Conservation (phyloP, 352 stramenopile genomes). For the Lagenidium giganteum region DNA sequence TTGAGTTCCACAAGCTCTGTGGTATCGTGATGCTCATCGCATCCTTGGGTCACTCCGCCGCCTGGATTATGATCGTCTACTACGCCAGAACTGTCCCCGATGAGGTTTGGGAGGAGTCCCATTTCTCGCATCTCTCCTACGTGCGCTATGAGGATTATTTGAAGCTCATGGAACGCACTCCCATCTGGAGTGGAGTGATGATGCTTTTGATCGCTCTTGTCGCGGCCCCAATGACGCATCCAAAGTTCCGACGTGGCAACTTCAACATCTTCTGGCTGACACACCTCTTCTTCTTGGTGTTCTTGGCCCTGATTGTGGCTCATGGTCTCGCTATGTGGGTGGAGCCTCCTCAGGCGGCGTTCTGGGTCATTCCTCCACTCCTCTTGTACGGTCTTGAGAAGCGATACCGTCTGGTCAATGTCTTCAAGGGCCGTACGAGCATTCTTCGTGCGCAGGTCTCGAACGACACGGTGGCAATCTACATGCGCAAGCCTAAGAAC, state of each 20-base stretch:
- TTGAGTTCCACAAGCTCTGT: slow-evolving; percentile 76
- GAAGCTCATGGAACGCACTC: slow-evolving; percentile 34
- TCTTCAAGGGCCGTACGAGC: slow-evolving; percentile 43
- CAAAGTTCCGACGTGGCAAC: slow-evolving; percentile 42
- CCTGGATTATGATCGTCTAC: slow-evolving; percentile 51
- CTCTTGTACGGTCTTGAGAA: slow-evolving; percentile 61
- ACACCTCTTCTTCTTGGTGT: slow-evolving; percentile 61
- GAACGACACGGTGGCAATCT: slow-evolving; percentile 52
- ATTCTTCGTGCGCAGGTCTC: slow-evolving; percentile 44
- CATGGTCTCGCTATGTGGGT: slow-evolving; percentile 66
- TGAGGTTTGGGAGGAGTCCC: slow-evolving; percentile 34
- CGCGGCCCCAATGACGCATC: slow-evolving; percentile 36
- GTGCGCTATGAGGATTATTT: slow-evolving; percentile 43
- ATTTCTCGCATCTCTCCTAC: slow-evolving; percentile 39
- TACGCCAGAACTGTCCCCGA: slow-evolving; percentile 34
- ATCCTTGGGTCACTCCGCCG: slow-evolving; percentile 39
- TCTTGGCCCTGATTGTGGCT: slow-evolving; percentile 57
- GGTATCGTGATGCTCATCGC: slow-evolving; percentile 64
- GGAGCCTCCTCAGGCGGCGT: slow-evolving; percentile 38
- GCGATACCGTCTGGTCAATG: slow-evolving; percentile 46
- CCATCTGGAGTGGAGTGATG: slow-evolving; percentile 52
- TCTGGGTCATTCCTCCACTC: slow-evolving; percentile 49
- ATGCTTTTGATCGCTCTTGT: slow-evolving; percentile 56
- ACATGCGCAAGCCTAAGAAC: slow-evolving; percentile 50
- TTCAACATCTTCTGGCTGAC: slow-evolving; percentile 70